phyloP scores from a whole-genome alignment of 495 filamentous ascomycete genomes.

The Evansstolkia leycettana region DNA sequence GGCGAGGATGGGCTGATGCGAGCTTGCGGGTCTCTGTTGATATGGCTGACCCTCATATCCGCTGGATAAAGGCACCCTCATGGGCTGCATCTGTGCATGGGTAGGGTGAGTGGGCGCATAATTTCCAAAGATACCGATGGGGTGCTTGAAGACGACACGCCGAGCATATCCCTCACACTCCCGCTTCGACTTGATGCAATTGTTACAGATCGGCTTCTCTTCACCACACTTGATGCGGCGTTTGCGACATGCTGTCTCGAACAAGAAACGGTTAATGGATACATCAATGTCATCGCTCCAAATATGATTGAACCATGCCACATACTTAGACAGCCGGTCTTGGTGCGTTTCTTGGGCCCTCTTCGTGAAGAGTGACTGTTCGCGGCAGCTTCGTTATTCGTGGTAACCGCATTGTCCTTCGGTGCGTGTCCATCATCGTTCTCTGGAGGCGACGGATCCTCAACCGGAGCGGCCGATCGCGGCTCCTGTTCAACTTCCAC shows the following conservation, averaged over 20 bases:
- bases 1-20: constrained; percentile 23
- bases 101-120: constrained; percentile 16
- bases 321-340: constrained; percentile 93
- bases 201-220: constrained; percentile 78
- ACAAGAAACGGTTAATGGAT: constrained; percentile 16
- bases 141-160: constrained; percentile 84
- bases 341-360: constrained; percentile 60
- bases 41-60: constrained; percentile 7
- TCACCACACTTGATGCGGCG: constrained; percentile 97
- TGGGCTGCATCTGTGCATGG: constrained; percentile 10
- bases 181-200: constrained; percentile 92
- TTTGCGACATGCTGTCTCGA: constrained; percentile 66
- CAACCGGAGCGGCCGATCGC: no score
- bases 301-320: no score
- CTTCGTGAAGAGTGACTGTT: constrained; percentile 12
- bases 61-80: constrained; percentile 10
- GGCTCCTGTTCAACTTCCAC: neutral
- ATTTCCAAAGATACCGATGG: constrained; percentile 47
- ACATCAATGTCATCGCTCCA: no score
- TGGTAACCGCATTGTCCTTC: neutral
- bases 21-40: constrained; percentile 18
- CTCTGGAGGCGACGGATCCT: no score
- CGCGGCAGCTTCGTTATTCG: constrained; percentile 1
- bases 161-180: constrained; percentile 92
- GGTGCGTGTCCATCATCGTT: neutral